Base-by-base conservation (phyloP, 768 basidiomycete genomes). In the Lepiota venenata region DNA sequence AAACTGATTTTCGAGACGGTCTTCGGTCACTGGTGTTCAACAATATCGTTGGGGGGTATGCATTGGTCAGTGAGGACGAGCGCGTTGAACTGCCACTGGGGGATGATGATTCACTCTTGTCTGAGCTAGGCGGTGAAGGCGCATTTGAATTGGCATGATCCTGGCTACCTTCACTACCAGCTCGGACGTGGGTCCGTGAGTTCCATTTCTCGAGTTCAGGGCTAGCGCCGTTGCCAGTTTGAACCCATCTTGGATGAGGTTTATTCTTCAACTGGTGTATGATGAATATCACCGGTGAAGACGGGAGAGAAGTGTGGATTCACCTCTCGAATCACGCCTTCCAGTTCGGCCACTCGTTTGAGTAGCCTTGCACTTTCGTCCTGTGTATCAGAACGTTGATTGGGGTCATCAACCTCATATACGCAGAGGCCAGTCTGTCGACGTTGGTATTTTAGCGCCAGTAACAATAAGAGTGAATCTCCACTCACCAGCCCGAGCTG, bases 311-410 rank as follows among this genome's bases (percentile, higher is more conserved):
- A 40, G 11, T 49, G 38, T 42, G 29, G 18, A 63, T 67, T 54
- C 61, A 84, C 86, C 75, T 88, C 88, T n/a, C 90, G 81, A 57
- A 92, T 86, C 36, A 91, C 87, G 47, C 87, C 85, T 67, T 93
- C 90, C 0, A 93, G 77, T 61, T 93, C 90, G 22, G 88, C 88
- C 20, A 92, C 85, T 43, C 90, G 81, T 56, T 82, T 81, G 50
- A 88, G 78, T 18, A 92, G 74, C 36, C 84, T 77, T 32, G 81
- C 76, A 41, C 76, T 76, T 64, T 91, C 89, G 54, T 86, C 85
- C 56, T 80, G 79, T 9, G 68, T 61, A 47, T 77, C 76, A 11
- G 69, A 71, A 62, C 81, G 75, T 66, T 83, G 80, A 56, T 67
- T 81, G 21, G 85, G 85, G 61, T 89, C 87, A 61, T 91, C 89